Evolutionary conservation across 2,329 filamentous ascomycete genomes (phyloP).

Genomic region (Thielaviopsis musarum): DNA sequence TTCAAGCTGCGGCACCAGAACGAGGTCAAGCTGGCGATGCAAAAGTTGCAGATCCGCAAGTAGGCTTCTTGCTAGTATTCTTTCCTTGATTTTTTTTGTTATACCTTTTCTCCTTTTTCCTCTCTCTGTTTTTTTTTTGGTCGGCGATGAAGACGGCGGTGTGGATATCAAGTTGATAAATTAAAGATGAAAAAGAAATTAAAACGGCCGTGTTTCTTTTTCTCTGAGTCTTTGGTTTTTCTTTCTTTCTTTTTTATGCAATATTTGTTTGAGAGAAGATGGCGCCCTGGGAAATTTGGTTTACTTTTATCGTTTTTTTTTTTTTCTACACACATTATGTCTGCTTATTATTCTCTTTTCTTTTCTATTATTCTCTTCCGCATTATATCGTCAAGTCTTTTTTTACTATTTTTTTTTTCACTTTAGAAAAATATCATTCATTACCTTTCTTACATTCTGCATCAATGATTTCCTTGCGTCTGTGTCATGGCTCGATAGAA

Average conservation of each 20-base stretch:
- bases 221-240: not conserved
- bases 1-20: conserved; percentile 71
- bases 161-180: not conserved
- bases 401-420: not conserved
- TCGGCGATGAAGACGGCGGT: not conserved
- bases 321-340: not conserved
- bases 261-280: not conserved
- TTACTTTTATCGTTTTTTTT: not conserved
- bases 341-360: not conserved
- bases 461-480: not conserved
- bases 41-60: conserved; percentile 13
- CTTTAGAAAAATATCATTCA: not conserved
- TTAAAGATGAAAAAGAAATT: not conserved
- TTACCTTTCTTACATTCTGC: not conserved
- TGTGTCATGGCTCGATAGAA: too few relatives aligned
- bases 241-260: not conserved
- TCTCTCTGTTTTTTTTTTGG: not conserved
- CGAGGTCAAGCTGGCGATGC: conserved; percentile 42
- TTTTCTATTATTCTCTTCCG: not conserved
- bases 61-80: not conserved
- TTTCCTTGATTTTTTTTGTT: not conserved
- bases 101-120: not conserved
- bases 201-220: not conserved
- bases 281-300: not conserved
- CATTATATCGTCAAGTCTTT: not conserved